These are phyloP conservation scores for Daldinia decipiens DNA, from an alignment of 495 filamentous ascomycete species.

Conservation along the genomic window DNA sequence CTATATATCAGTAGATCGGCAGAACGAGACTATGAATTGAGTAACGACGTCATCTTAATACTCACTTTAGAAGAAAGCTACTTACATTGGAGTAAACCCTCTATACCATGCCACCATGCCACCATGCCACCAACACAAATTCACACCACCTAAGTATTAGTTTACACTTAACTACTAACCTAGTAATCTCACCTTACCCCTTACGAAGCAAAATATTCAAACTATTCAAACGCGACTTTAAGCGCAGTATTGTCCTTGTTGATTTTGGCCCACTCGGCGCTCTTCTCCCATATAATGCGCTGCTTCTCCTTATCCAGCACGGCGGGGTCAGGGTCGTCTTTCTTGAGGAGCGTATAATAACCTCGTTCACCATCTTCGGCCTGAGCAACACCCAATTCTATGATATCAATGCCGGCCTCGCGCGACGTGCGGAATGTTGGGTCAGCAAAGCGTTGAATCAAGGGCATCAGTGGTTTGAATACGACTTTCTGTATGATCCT, in stretches of 20 bases:
- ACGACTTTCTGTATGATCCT: slow-evolving; percentile 34
- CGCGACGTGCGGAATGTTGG: slow-evolving; percentile 27
- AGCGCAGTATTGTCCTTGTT: slow-evolving; percentile 39
- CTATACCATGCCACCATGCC: too few species aligned
- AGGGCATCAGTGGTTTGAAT: slow-evolving; percentile 46
- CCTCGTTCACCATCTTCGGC: slow-evolving; percentile 48
- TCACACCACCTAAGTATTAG: background rate
- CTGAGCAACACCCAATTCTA: slow-evolving; percentile 36
- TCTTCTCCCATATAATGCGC: slow-evolving; percentile 55
- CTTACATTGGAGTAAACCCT: too few species aligned
- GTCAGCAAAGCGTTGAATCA: slow-evolving; percentile 30
- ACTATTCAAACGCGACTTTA: slow-evolving; percentile 2
- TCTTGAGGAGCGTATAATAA: slow-evolving; percentile 51
- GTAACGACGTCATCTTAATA: background rate
- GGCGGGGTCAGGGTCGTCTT: slow-evolving; percentile 49
- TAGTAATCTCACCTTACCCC: background rate
- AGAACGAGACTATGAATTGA: background rate
- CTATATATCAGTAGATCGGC: too few species aligned
- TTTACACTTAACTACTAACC: background rate
- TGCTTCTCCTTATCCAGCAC: slow-evolving; percentile 51
- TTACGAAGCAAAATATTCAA: background rate
- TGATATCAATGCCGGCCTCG: slow-evolving; percentile 49
- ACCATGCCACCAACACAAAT: too few species aligned
- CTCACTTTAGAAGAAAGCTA: too few species aligned
- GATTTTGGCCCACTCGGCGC: slow-evolving; percentile 51